A percentile compares a stretch with the other conserved stretches of the same genome.
Conservation (phyloP, 495 filamentous ascomycete species). For the Immersiella caudata region DNA sequence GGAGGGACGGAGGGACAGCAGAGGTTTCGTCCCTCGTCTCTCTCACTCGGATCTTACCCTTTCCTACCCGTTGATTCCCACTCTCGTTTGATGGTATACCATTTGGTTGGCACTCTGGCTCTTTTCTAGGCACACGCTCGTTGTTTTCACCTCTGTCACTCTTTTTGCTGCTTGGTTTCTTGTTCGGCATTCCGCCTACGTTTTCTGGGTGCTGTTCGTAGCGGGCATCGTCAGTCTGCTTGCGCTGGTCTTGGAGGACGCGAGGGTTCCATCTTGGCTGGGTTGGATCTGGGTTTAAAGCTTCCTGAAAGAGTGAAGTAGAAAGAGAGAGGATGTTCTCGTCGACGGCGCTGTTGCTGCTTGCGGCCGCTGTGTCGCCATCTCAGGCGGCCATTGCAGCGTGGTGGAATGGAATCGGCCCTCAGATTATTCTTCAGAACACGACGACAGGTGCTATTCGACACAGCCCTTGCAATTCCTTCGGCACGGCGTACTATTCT, state of each 20-base stretch:
- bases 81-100: neutral
- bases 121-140: constrained; percentile 2
- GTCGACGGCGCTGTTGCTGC: constrained; percentile 26
- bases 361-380: constrained; percentile 28
- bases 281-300: neutral
- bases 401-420: constrained; percentile 36
- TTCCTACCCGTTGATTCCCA: neutral
- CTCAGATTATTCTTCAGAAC: constrained; percentile 44
- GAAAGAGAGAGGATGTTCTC: constrained; percentile 2
- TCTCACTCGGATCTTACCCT: neutral
- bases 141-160: neutral
- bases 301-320: neutral
- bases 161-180: constrained; percentile 7
- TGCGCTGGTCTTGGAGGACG: neutral
- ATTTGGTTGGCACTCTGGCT: neutral
- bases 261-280: neutral
- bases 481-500: constrained; percentile 33
- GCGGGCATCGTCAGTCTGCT: neutral
- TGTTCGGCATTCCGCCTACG: neutral
- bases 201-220: neutral
- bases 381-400: constrained; percentile 34
- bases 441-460: constrained; percentile 36
- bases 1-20: neutral
- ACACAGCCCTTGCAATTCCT: constrained; percentile 42
- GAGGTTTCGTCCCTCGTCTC: neutral